Conservation (phyloP, 164 flowering plant genomes). For the Hamamelis virginiana region DNA sequence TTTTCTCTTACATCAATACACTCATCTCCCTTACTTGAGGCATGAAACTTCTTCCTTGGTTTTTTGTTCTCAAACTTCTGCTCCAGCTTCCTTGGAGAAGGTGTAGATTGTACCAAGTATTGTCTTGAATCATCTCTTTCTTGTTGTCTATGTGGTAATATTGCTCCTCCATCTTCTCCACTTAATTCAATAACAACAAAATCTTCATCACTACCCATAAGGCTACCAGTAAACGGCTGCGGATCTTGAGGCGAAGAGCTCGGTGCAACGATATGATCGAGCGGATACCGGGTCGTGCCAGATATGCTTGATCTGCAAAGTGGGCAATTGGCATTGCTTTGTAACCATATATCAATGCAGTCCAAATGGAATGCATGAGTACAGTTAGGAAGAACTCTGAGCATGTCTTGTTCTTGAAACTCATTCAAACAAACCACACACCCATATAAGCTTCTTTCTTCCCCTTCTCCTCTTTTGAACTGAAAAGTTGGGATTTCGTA, state of each 20-base stretch:
- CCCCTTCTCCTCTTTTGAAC: conserved; percentile 19
- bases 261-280: conserved; percentile 43
- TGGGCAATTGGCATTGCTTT: conserved; percentile 41
- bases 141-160: conserved; percentile 5
- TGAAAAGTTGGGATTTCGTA: conserved; percentile 30
- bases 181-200: conserved; percentile 40
- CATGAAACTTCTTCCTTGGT: conserved; percentile 22
- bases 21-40: conserved; percentile 49
- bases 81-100: conserved; percentile 19
- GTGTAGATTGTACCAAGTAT: neutral
- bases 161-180: conserved; percentile 11
- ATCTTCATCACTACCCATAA: conserved; percentile 33
- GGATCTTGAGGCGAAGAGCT: conserved; percentile 51
- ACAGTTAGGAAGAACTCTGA: conserved; percentile 41
- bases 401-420: conserved; percentile 37
- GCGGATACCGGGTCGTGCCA: conserved; percentile 18
- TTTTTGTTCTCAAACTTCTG: conserved; percentile 13
- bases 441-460: conserved; percentile 17
- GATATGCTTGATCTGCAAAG: conserved; percentile 49
- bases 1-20: conserved; percentile 32
- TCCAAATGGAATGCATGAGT: conserved; percentile 42
- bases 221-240: conserved; percentile 8
- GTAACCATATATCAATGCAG: conserved; percentile 49
- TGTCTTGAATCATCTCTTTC: conserved; percentile 11
- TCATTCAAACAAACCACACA: conserved; percentile 45